Conservation (phyloP, 257 asterid genomes). For the Penstemon barbatus region DNA sequence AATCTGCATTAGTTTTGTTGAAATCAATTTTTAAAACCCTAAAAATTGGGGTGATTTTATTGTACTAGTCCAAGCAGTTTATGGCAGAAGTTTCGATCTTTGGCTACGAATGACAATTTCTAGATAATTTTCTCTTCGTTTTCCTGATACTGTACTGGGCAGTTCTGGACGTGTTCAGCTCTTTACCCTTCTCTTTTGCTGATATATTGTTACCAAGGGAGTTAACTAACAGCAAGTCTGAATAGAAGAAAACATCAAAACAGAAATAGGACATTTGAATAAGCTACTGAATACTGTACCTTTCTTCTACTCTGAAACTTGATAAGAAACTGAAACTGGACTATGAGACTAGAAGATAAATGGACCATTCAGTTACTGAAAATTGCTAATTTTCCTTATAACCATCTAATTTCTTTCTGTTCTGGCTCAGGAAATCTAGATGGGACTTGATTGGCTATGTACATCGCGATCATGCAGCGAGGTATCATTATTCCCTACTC, state of each 20-base stretch:
- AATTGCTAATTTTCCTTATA: neutral
- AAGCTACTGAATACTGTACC: neutral
- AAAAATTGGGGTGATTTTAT: neutral
- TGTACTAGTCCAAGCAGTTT: neutral
- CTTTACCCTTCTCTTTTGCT: constrained; percentile 11
- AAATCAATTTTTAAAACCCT: no score
- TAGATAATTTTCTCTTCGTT: neutral
- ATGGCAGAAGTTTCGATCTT: neutral
- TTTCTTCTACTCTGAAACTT: constrained; percentile 6
- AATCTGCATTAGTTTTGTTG: no score
- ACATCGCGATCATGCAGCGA: constrained; percentile 7
- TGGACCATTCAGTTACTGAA: constrained; percentile 2
- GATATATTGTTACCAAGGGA: neutral
- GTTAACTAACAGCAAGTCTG: neutral
- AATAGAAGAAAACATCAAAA: neutral
- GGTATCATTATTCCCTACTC: constrained; percentile 26
- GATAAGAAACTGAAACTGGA: neutral
- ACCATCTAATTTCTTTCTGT: neutral
- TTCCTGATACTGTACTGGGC: neutral
- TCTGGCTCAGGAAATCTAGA: constrained; percentile 14
- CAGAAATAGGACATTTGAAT: neutral
- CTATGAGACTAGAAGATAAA: neutral
- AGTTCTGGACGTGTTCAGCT: constrained; percentile 16
- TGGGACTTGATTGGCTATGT: constrained; percentile 10
- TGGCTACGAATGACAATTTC: neutral